phyloP scores from a whole-genome alignment of 495 filamentous ascomycete genomes.

The Staphylotrichum longicolle region DNA sequence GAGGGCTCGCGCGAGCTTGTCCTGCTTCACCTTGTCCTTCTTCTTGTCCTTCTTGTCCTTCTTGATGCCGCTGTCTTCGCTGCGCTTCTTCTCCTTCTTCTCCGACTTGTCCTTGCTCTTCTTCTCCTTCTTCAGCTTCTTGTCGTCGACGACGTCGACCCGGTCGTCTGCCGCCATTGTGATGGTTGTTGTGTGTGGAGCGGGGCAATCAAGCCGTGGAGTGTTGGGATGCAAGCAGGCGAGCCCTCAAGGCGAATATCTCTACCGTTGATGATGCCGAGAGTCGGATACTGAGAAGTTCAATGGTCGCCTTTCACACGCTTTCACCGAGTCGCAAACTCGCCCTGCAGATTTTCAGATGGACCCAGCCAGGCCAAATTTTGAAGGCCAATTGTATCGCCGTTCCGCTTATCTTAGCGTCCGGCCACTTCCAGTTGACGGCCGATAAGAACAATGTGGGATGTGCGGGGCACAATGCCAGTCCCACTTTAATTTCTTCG shows the following conservation, averaged over 20 bases:
- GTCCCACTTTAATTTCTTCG: constrained; percentile 24
- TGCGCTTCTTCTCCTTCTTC: constrained; percentile 67
- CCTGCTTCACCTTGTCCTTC: constrained; percentile 58
- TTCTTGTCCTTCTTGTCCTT: constrained; percentile 71
- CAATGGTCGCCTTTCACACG: neutral
- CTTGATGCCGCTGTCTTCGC: constrained; percentile 36
- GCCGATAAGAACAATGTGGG: constrained; percentile 4
- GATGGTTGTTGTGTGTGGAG: neutral
- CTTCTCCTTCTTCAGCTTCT: constrained; percentile 70
- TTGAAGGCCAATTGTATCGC: constrained; percentile 35
- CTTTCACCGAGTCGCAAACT: neutral
- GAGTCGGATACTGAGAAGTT: neutral
- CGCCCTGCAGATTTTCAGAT: constrained; percentile 28
- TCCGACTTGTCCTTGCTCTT: constrained; percentile 88
- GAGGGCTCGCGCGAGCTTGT: constrained; percentile 43
- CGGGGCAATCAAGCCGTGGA: neutral
- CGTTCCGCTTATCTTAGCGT: constrained; percentile 26
- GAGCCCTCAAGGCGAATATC: neutral
- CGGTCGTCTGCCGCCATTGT: constrained; percentile 31
- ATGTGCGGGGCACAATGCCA: constrained; percentile 13
- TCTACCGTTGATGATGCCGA: no score
- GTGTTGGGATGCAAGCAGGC: neutral
- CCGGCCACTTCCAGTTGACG: neutral
- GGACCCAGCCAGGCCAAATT: constrained; percentile 23
- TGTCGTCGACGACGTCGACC: constrained; percentile 51